Evolutionary conservation across 371 early-diverging fungal genomes (phyloP), one percentile per base, ranked within the genome.

Genomic region (Smittium culicis): DNA sequence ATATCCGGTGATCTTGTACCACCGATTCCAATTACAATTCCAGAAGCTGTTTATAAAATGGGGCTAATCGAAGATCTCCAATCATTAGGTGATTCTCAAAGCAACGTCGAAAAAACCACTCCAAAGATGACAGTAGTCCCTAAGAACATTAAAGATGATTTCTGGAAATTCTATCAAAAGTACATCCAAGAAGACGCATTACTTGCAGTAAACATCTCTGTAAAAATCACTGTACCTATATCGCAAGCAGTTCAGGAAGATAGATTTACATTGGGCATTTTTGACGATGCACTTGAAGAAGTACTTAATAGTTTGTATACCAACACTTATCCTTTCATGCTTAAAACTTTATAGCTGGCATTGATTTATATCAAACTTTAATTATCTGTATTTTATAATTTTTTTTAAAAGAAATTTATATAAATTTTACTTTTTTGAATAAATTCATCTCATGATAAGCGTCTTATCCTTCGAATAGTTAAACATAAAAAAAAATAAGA

Each of bases 241-340:
- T 17, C 1, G 24, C 17, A 66, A 14, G 31, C 32, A 32, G n/a
- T 35, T 28, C 30, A 54, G 55, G 45, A 31, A n/a, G 66, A 59
- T 5, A 66, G 29, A 24, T 66, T 5, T 24, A 66, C 66, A 14
- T 30, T 66, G 25, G 25, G 29, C n/a, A 54, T 66, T 2, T 66
- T 66, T 66, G 66, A 66, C n/a, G 45, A 66, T n/a, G 66, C 45
- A 20, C 55, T 66, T 25, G 66, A 56, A 11, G 66, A 66, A n/a
- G 60, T 66, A 33, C 24, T 66, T 1, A 59, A 66, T 14, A 66
- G 24, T 30, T 59, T 66, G 24, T 66, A 57, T 59, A 33, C 32
- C 1, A 66, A 66, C 35, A 57, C 66, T 14, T 66, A 63, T n/a
- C 63, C 63, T 33, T n/a, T 63, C n/a, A 63, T 63, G 63, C 33